Percentiles rank a stretch among this genome's conserved stretches.
Conservation (phyloP, 2,329 filamentous ascomycete species). For the Colletotrichum melonis region DNA sequence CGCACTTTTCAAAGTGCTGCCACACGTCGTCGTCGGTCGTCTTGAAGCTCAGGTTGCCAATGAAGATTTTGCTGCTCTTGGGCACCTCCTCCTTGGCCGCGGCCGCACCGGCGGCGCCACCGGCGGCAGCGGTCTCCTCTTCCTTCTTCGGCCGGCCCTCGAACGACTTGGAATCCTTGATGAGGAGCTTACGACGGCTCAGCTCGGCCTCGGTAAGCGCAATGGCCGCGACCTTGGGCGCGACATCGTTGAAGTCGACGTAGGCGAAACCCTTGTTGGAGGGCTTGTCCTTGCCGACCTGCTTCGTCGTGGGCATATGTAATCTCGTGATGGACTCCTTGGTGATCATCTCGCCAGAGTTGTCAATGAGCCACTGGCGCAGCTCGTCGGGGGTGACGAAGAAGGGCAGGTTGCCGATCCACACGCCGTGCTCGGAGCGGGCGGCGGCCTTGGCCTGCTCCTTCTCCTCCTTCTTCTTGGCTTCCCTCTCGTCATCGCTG, state of each 20-base stretch:
- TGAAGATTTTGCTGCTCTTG: constrained; percentile 85
- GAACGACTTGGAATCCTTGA: constrained; percentile 92
- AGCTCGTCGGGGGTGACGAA: constrained; percentile 79
- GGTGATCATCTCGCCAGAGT: constrained; percentile 73
- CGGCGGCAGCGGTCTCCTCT: constrained; percentile 46
- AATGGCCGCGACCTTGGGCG: constrained; percentile 81
- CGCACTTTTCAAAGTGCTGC: constrained; percentile 87
- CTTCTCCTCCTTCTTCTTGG: constrained; percentile 51
- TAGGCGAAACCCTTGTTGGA: constrained; percentile 95
- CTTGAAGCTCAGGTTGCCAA: constrained; percentile 89
- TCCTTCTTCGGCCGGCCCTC: constrained; percentile 86
- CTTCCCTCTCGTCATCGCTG: constrained; percentile 53
- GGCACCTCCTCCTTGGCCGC: constrained; percentile 49
- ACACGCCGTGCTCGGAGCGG: constrained; percentile 86
- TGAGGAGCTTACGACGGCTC: constrained; percentile 82
- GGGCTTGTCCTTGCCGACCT: constrained; percentile 55
- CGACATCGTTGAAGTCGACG: constrained; percentile 83
- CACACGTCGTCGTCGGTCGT: constrained; percentile 83
- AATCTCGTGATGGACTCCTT: constrained; percentile 84
- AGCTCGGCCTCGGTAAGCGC: constrained; percentile 87
- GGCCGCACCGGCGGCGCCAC: constrained; percentile 40
- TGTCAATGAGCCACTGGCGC: constrained; percentile 81
- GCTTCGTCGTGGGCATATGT: constrained; percentile 78
- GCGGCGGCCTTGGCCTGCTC: constrained; percentile 52
- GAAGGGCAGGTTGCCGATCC: constrained; percentile 97